Conservation (phyloP, 2,329 filamentous ascomycete genomes). For the Hypoxylon sp. region DNA sequence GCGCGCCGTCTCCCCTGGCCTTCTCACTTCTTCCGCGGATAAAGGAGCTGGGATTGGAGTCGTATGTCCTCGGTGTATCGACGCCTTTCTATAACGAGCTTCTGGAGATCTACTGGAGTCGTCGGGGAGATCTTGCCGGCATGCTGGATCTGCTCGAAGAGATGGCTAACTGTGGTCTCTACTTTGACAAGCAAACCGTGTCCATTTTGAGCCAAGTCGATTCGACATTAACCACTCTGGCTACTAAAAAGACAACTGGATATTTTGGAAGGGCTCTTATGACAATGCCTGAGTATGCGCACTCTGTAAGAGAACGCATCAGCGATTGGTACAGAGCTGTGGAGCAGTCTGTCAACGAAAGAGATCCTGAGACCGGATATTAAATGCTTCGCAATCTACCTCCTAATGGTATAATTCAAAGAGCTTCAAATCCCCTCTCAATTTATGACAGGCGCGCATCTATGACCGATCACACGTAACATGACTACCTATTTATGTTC, state of each 20-base stretch:
- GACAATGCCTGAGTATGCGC: constrained; percentile 51
- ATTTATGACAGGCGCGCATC: too few species aligned
- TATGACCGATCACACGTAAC: too few species aligned
- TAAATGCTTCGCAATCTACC: too few species aligned
- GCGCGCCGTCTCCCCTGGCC: constrained; percentile 64
- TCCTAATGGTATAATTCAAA: too few species aligned
- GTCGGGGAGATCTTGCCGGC: constrained; percentile 64
- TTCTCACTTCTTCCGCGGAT: constrained; percentile 71
- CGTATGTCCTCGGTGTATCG: constrained; percentile 75
- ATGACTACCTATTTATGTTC: too few species aligned
- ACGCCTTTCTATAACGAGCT: constrained; percentile 75
- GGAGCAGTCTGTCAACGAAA: constrained; percentile 41
- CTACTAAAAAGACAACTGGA: constrained; percentile 30
- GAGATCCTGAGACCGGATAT: constrained; percentile 35
- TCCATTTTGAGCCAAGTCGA: constrained; percentile 48
- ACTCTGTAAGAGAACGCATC: constrained; percentile 42
- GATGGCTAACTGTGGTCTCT: constrained; percentile 71
- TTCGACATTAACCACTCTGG: constrained; percentile 27
- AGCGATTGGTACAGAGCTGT: constrained; percentile 44
- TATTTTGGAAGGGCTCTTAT: constrained; percentile 47
- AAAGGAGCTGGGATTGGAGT: constrained; percentile 72
- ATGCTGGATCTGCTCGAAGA: constrained; percentile 68
- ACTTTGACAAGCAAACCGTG: constrained; percentile 61
- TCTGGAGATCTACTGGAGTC: constrained; percentile 67
- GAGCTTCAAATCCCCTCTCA: too few species aligned